These are phyloP conservation scores for Boletus barrowsii DNA, from an alignment of 768 basidiomycete species.

Conservation along the genomic window DNA sequence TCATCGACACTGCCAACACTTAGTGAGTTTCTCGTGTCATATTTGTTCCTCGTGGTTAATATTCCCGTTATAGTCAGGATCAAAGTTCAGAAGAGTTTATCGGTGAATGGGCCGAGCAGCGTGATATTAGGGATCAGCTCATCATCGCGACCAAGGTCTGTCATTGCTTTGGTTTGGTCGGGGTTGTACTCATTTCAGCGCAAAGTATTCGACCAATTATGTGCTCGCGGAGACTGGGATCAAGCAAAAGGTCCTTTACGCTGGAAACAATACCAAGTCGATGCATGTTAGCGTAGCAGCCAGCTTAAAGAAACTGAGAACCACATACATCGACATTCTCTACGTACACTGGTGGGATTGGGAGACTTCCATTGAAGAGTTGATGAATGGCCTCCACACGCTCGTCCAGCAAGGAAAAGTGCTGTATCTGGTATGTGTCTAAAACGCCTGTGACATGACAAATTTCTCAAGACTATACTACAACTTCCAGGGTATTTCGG, in stretches of 20 bases:
- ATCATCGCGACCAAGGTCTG: conserved; percentile 42
- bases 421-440: conserved; percentile 34
- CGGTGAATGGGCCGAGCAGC: conserved; percentile 48
- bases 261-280: conserved; percentile 37
- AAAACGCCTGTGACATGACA: background rate
- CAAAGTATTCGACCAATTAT: conserved; percentile 18
- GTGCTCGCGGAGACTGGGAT: conserved; percentile 13
- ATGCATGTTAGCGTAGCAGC: conserved; percentile 31
- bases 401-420: conserved; percentile 43
- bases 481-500: conserved; percentile 34
- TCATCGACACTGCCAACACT: conserved; percentile 47
- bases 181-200: conserved; percentile 7
- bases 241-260: conserved; percentile 26
- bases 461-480: background rate
- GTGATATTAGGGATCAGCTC: conserved; percentile 43
- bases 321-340: background rate
- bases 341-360: conserved; percentile 47
- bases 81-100: conserved; percentile 52
- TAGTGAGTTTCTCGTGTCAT: conserved; percentile 30
- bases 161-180: background rate
- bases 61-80: conserved; percentile 38
- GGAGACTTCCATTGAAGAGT: conserved; percentile 41
- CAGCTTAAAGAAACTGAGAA: background rate
- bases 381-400: conserved; percentile 44
- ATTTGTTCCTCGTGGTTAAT: background rate